Evolutionary conservation across 2,329 filamentous ascomycete species (phyloP), one percentile per base, ranked within the genome.

Genomic region (Ascochyta viciae-villosae): DNA sequence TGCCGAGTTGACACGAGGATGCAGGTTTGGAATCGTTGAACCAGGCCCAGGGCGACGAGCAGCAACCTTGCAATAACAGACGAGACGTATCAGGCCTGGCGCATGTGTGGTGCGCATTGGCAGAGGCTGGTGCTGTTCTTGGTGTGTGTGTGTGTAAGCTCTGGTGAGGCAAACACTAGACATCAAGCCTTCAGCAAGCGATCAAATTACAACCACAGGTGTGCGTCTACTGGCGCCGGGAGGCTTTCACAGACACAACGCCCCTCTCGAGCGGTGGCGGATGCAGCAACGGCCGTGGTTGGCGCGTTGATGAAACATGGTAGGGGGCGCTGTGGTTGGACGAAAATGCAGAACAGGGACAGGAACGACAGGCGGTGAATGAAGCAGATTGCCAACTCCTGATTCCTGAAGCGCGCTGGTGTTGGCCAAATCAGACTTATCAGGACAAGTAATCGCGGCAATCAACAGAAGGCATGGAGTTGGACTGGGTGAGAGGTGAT

Each of bases 351-450:
- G 54, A 57, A 38, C 54, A 52, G 54, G 42, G 47, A 39, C 54
- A 57, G 49, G 48, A 52, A 49, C 39, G 43, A 44, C 43, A 53
- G 48, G 54, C 48, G 54, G 54, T 57, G 49, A 57, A 44, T 49
- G 54, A 33, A 42, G 19, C 49, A 49, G 48, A 57, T 53, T 52
- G 44, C 38, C 54, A 57, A 39, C 54, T 39, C 26, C 16, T 13
- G 24, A 26, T 4, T 31, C 29, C 29, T 44, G 44, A 16, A 39
- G 19, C 24, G 19, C 19, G 42, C 42, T 31, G 42, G 33, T 37
- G 47, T 48, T 48, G 53, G 47, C 26, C 37, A 56, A 48, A 43
- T 23, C 9, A 24, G 19, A 43, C 24, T 26, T 43, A 48, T 56
- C 42, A 34, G 31, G 37, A 51, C 53, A 56, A 43, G 53, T 43